A percentile compares a stretch with the other conserved stretches of the same genome.
Evolutionary conservation across 108 stramenopile species (phyloP).

Genomic region (Schizochytrium sp.): DNA sequence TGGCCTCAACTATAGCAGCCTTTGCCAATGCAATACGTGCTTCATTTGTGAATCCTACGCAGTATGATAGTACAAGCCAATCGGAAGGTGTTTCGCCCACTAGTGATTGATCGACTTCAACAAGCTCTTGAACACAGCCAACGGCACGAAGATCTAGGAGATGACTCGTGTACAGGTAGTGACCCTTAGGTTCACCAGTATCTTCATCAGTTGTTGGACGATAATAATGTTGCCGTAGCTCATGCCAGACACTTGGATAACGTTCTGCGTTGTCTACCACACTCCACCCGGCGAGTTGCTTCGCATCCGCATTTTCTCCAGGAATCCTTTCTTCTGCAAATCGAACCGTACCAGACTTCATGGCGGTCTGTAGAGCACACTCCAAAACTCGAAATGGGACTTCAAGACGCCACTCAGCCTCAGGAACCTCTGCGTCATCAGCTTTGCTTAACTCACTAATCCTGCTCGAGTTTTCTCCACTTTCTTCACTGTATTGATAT

Average conservation of each 20-base stretch:
- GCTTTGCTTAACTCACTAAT: no score
- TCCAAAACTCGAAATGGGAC: background rate
- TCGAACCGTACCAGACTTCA: background rate
- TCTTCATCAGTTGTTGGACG: background rate
- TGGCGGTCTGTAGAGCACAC: background rate
- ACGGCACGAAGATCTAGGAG: background rate
- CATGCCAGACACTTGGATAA: background rate
- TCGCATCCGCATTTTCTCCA: background rate
- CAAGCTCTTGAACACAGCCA: background rate
- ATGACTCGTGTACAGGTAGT: conserved; percentile 31
- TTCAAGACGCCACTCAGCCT: background rate
- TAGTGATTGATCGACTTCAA: background rate
- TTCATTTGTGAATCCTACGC: background rate
- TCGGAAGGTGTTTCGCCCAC: background rate
- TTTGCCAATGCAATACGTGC: background rate
- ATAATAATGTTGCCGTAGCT: background rate
- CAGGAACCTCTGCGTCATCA: background rate
- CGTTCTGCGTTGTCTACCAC: background rate
- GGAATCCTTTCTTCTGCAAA: background rate
- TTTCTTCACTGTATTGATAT: no score
- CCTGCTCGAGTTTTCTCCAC: no score
- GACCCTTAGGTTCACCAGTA: background rate
- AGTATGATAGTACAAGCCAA: background rate
- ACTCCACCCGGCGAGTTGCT: background rate
- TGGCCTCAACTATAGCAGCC: background rate